These are phyloP conservation scores for Cardiospermum halicacabum DNA, from an alignment of 345 rosid species.

Conservation along the genomic window DNA sequence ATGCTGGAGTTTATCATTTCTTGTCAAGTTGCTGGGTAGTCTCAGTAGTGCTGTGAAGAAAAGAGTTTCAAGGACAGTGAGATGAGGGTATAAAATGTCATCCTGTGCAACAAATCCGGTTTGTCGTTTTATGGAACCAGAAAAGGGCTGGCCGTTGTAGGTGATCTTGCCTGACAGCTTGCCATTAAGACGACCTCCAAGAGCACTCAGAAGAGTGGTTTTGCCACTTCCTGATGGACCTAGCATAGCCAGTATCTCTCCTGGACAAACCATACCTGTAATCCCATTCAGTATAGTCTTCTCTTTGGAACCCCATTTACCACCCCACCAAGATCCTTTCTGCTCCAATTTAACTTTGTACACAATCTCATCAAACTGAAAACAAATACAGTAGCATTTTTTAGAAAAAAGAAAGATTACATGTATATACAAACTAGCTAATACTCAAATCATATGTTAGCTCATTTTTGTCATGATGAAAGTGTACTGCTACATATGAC, in stretches of 20 bases:
- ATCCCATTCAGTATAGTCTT: conserved; percentile 80
- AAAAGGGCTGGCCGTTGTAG: conserved; percentile 87
- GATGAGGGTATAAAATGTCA: conserved; percentile 87
- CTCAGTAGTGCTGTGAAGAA: conserved; percentile 85
- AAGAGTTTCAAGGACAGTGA: conserved; percentile 86
- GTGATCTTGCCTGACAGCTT: conserved; percentile 74
- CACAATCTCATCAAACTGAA: conserved; percentile 89
- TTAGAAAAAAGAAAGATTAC: conserved; percentile 2
- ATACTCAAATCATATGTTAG: neutral
- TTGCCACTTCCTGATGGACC: conserved; percentile 99
- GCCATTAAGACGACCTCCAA: conserved; percentile 83
- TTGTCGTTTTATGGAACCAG: conserved; percentile 63
- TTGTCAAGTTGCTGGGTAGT: conserved; percentile 58
- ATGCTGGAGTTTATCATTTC: conserved; percentile 68
- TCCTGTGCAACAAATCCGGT: conserved; percentile 95
- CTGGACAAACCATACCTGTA: conserved; percentile 81
- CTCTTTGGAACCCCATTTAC: conserved; percentile 56
- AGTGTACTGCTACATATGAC: neutral
- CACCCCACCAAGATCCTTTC: conserved; percentile 41
- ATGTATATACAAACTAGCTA: neutral
- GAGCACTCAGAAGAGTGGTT: conserved; percentile 95
- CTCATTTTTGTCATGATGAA: neutral
- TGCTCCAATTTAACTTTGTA: conserved; percentile 76
- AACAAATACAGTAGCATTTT: conserved; percentile 1
- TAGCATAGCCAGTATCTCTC: conserved; percentile 91